Conservation (phyloP, 139 green algal genomes). For the Chlamydomonas sphaeroides region DNA sequence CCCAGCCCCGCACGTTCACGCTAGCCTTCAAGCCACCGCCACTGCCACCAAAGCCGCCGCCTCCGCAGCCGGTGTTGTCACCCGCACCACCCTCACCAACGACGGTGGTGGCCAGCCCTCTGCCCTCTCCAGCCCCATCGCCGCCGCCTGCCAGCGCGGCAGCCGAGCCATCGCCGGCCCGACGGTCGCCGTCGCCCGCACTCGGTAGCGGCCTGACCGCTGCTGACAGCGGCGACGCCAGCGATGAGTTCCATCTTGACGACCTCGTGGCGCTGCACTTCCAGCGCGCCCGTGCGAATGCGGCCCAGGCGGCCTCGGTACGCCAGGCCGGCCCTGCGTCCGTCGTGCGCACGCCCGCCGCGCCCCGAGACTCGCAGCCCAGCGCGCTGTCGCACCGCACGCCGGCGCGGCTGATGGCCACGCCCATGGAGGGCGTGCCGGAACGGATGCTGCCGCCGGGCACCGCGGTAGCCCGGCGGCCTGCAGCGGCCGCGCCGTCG, state of each 20-base stretch:
- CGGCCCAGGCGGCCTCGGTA: not conserved
- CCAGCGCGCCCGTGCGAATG: not conserved
- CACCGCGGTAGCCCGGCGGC: not conserved
- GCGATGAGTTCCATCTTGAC: not conserved
- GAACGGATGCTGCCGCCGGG: conserved; percentile 20
- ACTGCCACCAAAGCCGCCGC: too few relatives aligned
- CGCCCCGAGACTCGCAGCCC: not conserved
- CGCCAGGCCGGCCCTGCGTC: not conserved
- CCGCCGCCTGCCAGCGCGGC: too few relatives aligned
- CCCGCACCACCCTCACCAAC: too few relatives aligned
- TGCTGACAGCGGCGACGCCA: too few relatives aligned
- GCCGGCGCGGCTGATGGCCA: not conserved
- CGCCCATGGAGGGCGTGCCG: conserved; percentile 48
- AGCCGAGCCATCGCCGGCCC: too few relatives aligned
- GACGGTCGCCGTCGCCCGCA: too few relatives aligned
- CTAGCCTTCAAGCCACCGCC: too few relatives aligned
- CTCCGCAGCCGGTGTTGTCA: too few relatives aligned
- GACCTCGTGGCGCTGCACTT: not conserved
- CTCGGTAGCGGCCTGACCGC: too few relatives aligned
- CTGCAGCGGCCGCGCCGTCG: not conserved
- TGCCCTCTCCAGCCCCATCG: too few relatives aligned
- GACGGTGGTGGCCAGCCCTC: too few relatives aligned
- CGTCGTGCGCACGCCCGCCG: not conserved
- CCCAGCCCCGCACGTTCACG: too few relatives aligned
- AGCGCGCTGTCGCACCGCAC: not conserved